Evolutionary conservation across 129 eudicot species (phyloP).

Genomic region (Flaveria ramosissima): DNA sequence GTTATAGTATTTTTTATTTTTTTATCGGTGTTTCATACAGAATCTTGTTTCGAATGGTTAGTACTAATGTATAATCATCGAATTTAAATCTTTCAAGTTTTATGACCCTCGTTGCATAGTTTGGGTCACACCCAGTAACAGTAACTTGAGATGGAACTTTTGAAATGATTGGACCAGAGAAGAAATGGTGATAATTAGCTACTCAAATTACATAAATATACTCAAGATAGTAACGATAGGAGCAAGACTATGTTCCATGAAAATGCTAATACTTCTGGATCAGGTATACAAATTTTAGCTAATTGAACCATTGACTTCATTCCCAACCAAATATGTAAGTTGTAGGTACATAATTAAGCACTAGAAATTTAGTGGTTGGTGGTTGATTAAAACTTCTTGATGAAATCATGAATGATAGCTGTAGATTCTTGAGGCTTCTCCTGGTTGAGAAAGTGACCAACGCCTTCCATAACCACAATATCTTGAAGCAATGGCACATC

Average conservation of each 20-base stretch:
- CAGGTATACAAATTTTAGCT: constrained; percentile 10
- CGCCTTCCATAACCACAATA: constrained; percentile 42
- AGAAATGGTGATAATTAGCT: neutral
- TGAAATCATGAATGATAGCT: constrained; percentile 36
- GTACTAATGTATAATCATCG: too few relatives aligned
- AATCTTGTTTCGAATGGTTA: too few relatives aligned
- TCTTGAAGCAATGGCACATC: constrained; percentile 45
- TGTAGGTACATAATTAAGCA: neutral
- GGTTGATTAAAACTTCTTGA: constrained; percentile 18
- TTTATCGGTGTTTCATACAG: too few relatives aligned
- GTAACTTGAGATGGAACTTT: too few relatives aligned
- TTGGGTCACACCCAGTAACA: too few relatives aligned
- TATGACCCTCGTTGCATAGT: too few relatives aligned
- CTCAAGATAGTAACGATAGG: constrained; percentile 22
- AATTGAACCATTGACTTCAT: constrained; percentile 31
- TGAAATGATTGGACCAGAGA: neutral
- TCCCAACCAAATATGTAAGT: constrained; percentile 29
- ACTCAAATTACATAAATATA: constrained; percentile 13
- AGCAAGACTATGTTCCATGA: constrained; percentile 1
- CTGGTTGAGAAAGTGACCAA: constrained; percentile 48
- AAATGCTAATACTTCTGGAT: neutral
- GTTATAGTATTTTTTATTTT: too few relatives aligned
- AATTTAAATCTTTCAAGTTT: too few relatives aligned
- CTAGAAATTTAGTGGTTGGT: constrained; percentile 1
- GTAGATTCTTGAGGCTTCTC: constrained; percentile 49